Percentiles rank a stretch among this genome's conserved stretches.
Conservation (phyloP, 768 basidiomycete species). For the Hygrocybe punicea region DNA sequence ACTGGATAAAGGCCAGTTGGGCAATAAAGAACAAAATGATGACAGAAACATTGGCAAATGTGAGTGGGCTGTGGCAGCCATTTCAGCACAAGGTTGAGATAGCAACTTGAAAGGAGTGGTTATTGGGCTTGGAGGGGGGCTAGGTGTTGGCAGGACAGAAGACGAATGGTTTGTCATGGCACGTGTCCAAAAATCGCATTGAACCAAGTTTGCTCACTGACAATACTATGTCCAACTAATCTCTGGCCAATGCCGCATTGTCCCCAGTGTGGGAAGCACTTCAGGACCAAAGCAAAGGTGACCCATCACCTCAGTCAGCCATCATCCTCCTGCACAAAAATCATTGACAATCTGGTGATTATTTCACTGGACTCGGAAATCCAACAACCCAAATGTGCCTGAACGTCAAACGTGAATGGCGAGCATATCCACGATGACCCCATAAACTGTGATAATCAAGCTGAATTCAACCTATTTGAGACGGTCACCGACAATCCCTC, state of each 20-base stretch:
- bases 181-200: no score
- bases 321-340: neutral
- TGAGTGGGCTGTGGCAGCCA: no score
- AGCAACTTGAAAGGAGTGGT: no score
- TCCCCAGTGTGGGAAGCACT: neutral
- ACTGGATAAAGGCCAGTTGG: no score
- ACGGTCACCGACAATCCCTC: neutral
- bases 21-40: no score
- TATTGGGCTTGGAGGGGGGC: no score
- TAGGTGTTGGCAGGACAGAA: no score
- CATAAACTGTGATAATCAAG: neutral
- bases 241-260: neutral
- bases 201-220: neutral
- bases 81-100: no score
- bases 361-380: neutral
- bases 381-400: neutral
- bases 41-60: no score
- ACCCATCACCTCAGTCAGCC: neutral
- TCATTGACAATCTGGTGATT: neutral
- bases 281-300: neutral
- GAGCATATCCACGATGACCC: neutral
- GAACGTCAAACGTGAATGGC: no score
- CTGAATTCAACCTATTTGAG: neutral
- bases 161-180: no score
- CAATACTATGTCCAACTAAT: no score